phyloP scores from a whole-genome alignment of 805 yeast species.

The Cyberlindnera suaveolens region DNA sequence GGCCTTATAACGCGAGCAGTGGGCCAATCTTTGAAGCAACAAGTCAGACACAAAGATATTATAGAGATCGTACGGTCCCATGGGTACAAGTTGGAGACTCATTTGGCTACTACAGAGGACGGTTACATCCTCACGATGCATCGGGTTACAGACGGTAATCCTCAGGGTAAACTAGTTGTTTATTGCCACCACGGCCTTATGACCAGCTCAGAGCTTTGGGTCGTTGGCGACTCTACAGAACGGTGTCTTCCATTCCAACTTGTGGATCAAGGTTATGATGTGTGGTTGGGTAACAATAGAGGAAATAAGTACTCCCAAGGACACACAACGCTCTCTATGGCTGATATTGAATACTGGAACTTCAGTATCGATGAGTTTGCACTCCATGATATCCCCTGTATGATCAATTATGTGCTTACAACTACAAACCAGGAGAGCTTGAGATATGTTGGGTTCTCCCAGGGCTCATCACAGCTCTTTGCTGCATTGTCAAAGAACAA shows the following conservation, averaged over 20 bases:
- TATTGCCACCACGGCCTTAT: constrained; percentile 81
- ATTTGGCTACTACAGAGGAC: constrained; percentile 62
- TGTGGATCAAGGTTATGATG: constrained; percentile 82
- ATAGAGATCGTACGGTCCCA: constrained; percentile 28
- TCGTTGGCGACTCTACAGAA: constrained; percentile 39
- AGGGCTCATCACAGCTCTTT: constrained; percentile 91
- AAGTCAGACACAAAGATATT: constrained; percentile 1
- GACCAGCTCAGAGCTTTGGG: constrained; percentile 61
- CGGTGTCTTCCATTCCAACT: constrained; percentile 63
- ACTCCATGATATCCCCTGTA: constrained; percentile 79
- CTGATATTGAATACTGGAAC: constrained; percentile 67
- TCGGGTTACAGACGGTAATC: constrained; percentile 30
- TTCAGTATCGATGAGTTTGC: constrained; percentile 91
- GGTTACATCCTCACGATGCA: constrained; percentile 66
- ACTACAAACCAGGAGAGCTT: constrained; percentile 38
- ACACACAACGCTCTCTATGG: constrained; percentile 14
- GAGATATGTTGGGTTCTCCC: constrained; percentile 83
- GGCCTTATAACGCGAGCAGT: too few species aligned
- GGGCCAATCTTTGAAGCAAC: too few species aligned
- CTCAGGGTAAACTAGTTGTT: constrained; percentile 36
- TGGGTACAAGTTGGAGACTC: constrained; percentile 62
- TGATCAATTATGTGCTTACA: constrained; percentile 64
- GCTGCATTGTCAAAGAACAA: constrained; percentile 70
- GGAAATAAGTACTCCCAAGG: constrained; percentile 80
- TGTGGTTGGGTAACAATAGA: constrained; percentile 89